Conservation (phyloP, 202 grass and related monocot genomes). For the Panicum hallii region DNA sequence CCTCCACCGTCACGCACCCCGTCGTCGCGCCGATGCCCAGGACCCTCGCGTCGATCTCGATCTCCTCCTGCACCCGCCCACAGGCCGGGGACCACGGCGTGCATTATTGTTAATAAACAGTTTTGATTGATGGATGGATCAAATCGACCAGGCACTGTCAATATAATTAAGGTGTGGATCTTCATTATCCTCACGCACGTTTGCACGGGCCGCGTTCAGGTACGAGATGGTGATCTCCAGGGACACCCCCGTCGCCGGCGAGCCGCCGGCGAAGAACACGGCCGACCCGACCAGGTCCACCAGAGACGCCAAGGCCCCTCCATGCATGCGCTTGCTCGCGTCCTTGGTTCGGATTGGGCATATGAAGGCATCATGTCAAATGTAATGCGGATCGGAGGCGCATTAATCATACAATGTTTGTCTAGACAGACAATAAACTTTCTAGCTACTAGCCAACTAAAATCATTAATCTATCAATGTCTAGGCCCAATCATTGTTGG, state of each 20-base stretch:
- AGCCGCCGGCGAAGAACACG: conserved; percentile 48
- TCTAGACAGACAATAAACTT: too few species aligned
- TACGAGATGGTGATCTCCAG: conserved; percentile 65
- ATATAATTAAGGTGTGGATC: too few species aligned
- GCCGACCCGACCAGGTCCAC: conserved; percentile 64
- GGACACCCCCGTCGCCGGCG: conserved; percentile 53
- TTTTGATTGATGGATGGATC: background rate
- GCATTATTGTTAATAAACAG: background rate
- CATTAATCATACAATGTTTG: too few species aligned
- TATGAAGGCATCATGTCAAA: background rate
- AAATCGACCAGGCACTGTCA: background rate
- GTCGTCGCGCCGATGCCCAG: conserved; percentile 49
- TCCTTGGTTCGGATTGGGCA: conserved; percentile 30
- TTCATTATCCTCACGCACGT: conserved; percentile 10
- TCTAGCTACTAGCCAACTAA: too few species aligned
- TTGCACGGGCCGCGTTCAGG: conserved; percentile 46
- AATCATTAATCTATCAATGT: too few species aligned
- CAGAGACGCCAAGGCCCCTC: conserved; percentile 58
- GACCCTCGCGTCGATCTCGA: conserved; percentile 70
- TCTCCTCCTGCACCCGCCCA: conserved; percentile 59
- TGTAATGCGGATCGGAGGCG: too few species aligned
- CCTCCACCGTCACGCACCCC: conserved; percentile 55
- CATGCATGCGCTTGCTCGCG: conserved; percentile 46
- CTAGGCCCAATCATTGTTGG: too few species aligned
- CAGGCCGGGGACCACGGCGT: too few species aligned